A percentile compares a stretch with the other conserved stretches of the same genome.
Conservation (phyloP, 2,329 filamentous ascomycete species). For the Tothia fuscella region DNA sequence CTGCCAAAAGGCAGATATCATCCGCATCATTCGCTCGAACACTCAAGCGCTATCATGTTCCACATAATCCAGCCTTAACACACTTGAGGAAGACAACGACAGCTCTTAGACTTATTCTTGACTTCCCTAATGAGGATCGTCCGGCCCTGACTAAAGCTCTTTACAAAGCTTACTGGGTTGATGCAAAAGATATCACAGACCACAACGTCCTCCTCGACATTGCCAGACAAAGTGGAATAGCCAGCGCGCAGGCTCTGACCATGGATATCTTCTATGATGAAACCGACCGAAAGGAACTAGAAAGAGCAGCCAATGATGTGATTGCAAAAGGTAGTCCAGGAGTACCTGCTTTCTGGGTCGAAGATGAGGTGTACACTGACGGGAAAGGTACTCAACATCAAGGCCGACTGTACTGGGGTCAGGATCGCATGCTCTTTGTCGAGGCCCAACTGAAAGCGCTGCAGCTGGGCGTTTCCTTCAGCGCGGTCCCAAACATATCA, state of each 20-base stretch:
- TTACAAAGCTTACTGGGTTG: constrained; percentile 24
- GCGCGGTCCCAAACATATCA: constrained; percentile 10
- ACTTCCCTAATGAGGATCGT: constrained; percentile 16
- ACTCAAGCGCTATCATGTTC: constrained; percentile 19
- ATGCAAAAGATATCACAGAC: constrained; percentile 20
- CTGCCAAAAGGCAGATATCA: constrained; percentile 22
- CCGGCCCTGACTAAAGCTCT: constrained; percentile 16
- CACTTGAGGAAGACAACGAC: constrained; percentile 24
- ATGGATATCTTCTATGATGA: constrained; percentile 14
- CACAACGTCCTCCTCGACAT: constrained; percentile 17
- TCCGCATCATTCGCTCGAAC: constrained; percentile 20
- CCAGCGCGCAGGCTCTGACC: constrained; percentile 5
- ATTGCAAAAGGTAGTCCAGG: constrained; percentile 24
- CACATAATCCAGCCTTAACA: constrained; percentile 20
- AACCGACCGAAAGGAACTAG: constrained; percentile 17
- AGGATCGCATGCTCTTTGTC: constrained; percentile 26
- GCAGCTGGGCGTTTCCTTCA: constrained; percentile 13
- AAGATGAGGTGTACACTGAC: constrained; percentile 10
- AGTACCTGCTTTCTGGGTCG: constrained; percentile 25
- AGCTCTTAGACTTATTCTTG: constrained; percentile 19
- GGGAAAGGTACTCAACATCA: constrained; percentile 12
- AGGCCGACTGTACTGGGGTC: constrained; percentile 23
- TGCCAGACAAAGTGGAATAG: constrained; percentile 18
- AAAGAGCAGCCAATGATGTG: constrained; percentile 18
- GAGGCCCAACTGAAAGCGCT: constrained; percentile 16